Evolutionary conservation across 257 asterid species (phyloP).

Genomic region (Salvia miltiorrhiza): DNA sequence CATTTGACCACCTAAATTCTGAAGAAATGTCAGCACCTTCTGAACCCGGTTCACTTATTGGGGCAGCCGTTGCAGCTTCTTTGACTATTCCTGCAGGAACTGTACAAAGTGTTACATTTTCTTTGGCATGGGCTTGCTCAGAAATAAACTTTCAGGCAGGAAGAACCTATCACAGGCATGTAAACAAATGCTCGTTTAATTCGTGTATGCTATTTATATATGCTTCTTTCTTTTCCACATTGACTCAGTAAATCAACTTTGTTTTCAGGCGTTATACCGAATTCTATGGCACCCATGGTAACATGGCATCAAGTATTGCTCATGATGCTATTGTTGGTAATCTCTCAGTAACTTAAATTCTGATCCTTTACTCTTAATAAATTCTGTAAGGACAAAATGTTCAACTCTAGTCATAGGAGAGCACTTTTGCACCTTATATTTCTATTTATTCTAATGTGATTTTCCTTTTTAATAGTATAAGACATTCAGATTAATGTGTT

Average conservation of each 20-base stretch:
- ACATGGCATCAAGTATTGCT: conserved; percentile 72
- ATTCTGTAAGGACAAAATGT: background rate
- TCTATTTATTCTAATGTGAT: background rate
- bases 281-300: conserved; percentile 66
- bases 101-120: conserved; percentile 63
- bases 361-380: too few species aligned
- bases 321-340: conserved; percentile 84
- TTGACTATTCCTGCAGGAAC: conserved; percentile 62
- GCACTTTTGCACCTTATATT: background rate
- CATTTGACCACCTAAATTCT: conserved; percentile 69
- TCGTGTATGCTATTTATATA: background rate
- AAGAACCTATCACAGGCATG: conserved; percentile 89
- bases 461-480: background rate
- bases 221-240: conserved; percentile 20
- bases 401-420: background rate
- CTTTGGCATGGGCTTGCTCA: conserved; percentile 92
- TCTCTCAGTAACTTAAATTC: conserved; percentile 3
- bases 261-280: conserved; percentile 79
- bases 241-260: conserved; percentile 22
- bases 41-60: conserved; percentile 68
- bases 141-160: conserved; percentile 74
- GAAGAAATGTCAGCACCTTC: conserved; percentile 75
- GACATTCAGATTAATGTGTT: background rate
- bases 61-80: conserved; percentile 95
- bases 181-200: conserved; percentile 20